Evolutionary conservation across 768 basidiomycete species (phyloP), one percentile per base, ranked within the genome.

Genomic region (Vishniacozyma victoriae): DNA sequence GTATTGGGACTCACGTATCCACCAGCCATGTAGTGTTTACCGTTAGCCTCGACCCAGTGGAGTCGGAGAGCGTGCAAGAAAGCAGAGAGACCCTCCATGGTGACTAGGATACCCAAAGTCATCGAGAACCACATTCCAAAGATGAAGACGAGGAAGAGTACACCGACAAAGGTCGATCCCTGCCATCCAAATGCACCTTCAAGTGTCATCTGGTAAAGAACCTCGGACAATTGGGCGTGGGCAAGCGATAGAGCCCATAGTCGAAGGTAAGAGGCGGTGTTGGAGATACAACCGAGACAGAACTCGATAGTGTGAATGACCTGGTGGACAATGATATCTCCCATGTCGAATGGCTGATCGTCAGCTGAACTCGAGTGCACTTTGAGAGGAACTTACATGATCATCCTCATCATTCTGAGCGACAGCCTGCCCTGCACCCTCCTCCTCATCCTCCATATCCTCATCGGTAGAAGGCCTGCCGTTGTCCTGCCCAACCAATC

Each of bases 241-340:
- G 95, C 95, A 43, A 99, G 80, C 20, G 95, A 99, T 5, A 99
- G 80, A 16, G 95, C 95, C 93, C 93, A 97, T 31, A 99, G 78
- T 69, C 93, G 74, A 9, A 75, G 71, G 55, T 76, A 75, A 4
- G 74, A 74, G 9, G 75, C 75, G 16, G 93, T 97, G 72, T 96
- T 93, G 55, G 93, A 97, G 64, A 96, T 96, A 72, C 93, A 96
- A 5, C 93, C 95, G 26, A 99, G 82, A 70, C 95, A 99, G 75
- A 97, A 99, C 75, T 99, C 95, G 73, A 99, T 96, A 20, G 91
- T 93, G 74, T 97, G 95, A 65, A 99, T 99, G 54, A 95, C 78
- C 72, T 99, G 95, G 74, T 99, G 93, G 51, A 97, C 87, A 19
- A 95, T 81, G 50, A 95, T 81, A 72, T 99, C 95, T 66, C 90